These are phyloP conservation scores for Paecilomyces formosus DNA, from an alignment of 2,329 filamentous ascomycete species.

Conservation along the genomic window DNA sequence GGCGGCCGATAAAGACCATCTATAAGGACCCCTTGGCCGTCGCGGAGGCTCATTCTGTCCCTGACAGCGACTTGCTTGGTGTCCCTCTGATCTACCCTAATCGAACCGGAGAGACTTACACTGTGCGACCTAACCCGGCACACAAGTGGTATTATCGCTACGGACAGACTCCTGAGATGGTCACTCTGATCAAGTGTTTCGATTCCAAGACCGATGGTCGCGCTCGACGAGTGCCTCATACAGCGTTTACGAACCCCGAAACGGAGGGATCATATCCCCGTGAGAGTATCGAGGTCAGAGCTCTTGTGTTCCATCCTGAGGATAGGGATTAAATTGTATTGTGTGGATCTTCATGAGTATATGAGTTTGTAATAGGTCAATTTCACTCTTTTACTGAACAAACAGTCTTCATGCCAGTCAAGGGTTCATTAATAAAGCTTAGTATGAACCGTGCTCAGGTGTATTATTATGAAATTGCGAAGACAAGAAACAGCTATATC, in stretches of 20 bases:
- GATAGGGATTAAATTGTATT: constrained; percentile 15
- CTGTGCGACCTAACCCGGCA: constrained; percentile 32
- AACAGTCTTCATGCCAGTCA: background rate
- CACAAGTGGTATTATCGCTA: constrained; percentile 50
- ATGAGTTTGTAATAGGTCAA: background rate
- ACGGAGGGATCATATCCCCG: constrained; percentile 29
- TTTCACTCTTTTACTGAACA: background rate
- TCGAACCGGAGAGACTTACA: constrained; percentile 44
- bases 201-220: constrained; percentile 51
- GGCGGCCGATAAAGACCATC: constrained; percentile 45
- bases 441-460: too few species aligned
- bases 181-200: constrained; percentile 55
- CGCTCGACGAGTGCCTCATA: constrained; percentile 49
- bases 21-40: constrained; percentile 49
- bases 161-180: constrained; percentile 46
- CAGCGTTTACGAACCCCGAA: constrained; percentile 47
- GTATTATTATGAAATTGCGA: too few species aligned
- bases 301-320: constrained; percentile 46
- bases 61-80: constrained; percentile 44
- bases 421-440: too few species aligned
- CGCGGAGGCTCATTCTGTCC: constrained; percentile 44
- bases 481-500: too few species aligned
- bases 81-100: constrained; percentile 46
- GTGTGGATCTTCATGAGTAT: background rate
- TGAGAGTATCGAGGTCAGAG: constrained; percentile 52